Conservation (phyloP, 2,329 filamentous ascomycete species). For the Rugonectria rugulosa region DNA sequence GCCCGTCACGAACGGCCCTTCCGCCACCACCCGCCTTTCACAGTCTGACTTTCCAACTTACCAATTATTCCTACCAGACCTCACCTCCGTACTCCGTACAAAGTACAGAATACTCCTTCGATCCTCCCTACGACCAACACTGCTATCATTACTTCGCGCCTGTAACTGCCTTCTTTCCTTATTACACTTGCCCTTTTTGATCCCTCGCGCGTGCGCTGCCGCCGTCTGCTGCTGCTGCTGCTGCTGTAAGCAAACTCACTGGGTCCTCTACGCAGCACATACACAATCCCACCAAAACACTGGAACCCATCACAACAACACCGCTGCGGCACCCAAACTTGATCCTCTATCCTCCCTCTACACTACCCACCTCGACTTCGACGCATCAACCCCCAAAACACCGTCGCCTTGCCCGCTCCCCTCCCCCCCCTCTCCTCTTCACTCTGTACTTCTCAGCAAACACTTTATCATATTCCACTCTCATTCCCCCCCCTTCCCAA, state of each 20-base stretch:
- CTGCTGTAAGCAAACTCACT: not conserved
- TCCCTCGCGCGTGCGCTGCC: no score
- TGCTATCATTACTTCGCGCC: no score
- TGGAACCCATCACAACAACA: conserved; percentile 6
- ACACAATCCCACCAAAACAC: conserved; percentile 5
- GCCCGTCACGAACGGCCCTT: conserved; percentile 37
- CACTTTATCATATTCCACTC: not conserved
- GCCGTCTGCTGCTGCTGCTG: no score
- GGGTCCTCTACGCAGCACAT: not conserved
- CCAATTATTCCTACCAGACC: no score
- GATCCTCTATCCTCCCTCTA: conserved; percentile 28
- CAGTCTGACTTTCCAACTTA: conserved; percentile 21
- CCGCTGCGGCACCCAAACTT: conserved; percentile 28
- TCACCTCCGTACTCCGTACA: no score
- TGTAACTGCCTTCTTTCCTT: no score
- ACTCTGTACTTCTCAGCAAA: not conserved
- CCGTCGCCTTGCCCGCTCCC: conserved; percentile 20
- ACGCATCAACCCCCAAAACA: conserved; percentile 16
- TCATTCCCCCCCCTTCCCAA: not conserved
- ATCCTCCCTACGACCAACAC: no score
- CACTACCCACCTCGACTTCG: conserved; percentile 1
- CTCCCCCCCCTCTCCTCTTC: conserved; percentile 8
- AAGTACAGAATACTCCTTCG: no score
- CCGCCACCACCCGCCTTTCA: conserved; percentile 30
- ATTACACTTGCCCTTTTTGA: no score